These are phyloP conservation scores for Graphiopsis chlorocephala DNA, from an alignment of 2,329 filamentous ascomycete genomes.

Conservation along the genomic window DNA sequence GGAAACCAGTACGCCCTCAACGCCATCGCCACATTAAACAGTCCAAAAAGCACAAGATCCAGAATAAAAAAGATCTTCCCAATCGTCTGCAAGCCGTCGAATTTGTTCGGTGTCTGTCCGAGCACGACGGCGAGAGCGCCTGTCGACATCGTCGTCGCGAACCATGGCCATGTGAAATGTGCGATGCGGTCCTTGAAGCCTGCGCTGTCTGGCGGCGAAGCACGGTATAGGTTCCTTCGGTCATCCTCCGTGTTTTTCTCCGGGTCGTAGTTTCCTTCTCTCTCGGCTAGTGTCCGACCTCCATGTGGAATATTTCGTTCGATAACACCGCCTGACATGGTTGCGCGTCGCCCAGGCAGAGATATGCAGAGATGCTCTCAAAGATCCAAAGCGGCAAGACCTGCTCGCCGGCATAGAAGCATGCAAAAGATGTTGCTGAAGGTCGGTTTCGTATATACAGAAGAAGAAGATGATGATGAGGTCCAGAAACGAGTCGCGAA, in stretches of 20 bases:
- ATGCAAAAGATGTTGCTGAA: background rate
- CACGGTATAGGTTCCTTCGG: background rate
- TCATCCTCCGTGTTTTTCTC: constrained; percentile 11
- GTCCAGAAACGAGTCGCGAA: background rate
- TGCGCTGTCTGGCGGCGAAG: constrained; percentile 20
- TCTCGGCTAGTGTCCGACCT: background rate
- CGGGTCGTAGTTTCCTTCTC: background rate
- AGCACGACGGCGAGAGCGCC: constrained; percentile 47
- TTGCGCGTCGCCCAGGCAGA: background rate
- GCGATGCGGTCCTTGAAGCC: constrained; percentile 25
- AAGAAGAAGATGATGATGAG: background rate
- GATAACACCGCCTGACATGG: background rate
- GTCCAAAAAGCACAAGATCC: constrained; percentile 49
- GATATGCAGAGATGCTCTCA: background rate
- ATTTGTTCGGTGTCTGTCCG: constrained; percentile 43
- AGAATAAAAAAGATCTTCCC: constrained; percentile 52
- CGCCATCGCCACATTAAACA: constrained; percentile 33
- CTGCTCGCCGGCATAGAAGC: constrained; percentile 1
- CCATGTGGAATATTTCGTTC: background rate
- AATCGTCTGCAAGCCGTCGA: constrained; percentile 50
- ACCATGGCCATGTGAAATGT: constrained; percentile 28
- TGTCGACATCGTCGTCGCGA: constrained; percentile 48
- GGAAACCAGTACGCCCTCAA: constrained; percentile 14
- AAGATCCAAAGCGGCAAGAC: background rate
- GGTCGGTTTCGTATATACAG: background rate